Evolutionary conservation across 768 basidiomycete species (phyloP).

Genomic region (Termitomyces sp.): DNA sequence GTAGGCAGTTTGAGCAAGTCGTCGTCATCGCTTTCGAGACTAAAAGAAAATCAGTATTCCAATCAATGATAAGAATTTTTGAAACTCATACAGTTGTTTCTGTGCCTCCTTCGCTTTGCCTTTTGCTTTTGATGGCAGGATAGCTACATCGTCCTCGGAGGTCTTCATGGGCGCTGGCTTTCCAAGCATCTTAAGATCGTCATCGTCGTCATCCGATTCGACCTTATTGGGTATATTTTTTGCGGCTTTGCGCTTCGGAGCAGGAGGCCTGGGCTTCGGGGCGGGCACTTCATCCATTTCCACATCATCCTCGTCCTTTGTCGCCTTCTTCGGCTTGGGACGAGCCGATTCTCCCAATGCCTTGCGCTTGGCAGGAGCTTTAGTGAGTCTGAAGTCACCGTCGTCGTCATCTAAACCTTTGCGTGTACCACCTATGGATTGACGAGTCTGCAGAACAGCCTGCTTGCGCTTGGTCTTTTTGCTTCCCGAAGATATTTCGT

Average conservation of each 20-base stretch:
- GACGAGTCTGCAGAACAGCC: slow-evolving; percentile 38
- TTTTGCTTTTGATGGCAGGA: slow-evolving; percentile 12
- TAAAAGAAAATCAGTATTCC: background rate
- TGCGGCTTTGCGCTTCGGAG: slow-evolving; percentile 16
- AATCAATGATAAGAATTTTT: no score
- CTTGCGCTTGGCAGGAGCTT: slow-evolving; percentile 38
- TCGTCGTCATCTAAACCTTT: slow-evolving; percentile 35
- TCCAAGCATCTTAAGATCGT: slow-evolving; percentile 4
- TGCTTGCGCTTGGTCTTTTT: slow-evolving; percentile 45
- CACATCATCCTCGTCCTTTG: slow-evolving; percentile 20
- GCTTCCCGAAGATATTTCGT: slow-evolving; percentile 32
- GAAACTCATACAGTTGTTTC: slow-evolving; percentile 5
- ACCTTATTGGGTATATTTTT: slow-evolving; percentile 16
- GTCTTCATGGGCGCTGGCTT: slow-evolving; percentile 14
- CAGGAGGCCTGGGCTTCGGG: slow-evolving; percentile 3
- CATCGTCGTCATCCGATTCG: slow-evolving; percentile 16
- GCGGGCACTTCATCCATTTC: slow-evolving; percentile 18
- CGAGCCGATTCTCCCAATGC: slow-evolving; percentile 23
- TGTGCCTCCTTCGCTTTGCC: slow-evolving; percentile 8
- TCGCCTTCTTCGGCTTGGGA: slow-evolving; percentile 22
- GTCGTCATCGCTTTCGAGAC: slow-evolving; percentile 8
- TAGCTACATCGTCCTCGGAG: slow-evolving; percentile 22
- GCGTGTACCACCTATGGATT: slow-evolving; percentile 34
- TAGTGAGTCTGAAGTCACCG: slow-evolving; percentile 44
- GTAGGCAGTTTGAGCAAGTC: background rate